phyloP scores from a whole-genome alignment of 2,329 filamentous ascomycete species.

The Diaporthe vexans region DNA sequence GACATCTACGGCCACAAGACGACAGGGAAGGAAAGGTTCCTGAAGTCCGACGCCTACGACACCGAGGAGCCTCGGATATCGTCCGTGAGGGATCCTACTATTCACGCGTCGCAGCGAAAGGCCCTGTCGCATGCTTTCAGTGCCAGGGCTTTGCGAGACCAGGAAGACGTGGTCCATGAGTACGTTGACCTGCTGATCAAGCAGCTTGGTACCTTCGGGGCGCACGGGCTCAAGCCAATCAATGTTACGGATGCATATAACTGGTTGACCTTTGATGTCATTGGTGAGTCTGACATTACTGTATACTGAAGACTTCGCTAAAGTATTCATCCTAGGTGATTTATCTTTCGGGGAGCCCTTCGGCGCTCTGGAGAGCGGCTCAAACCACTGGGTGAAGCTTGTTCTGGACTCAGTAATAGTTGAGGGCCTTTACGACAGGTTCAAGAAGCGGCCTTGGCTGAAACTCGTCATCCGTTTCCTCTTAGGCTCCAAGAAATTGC shows the following conservation, averaged over 20 bases:
- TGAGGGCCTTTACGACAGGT: background rate
- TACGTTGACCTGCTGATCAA: constrained; percentile 50
- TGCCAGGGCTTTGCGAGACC: constrained; percentile 46
- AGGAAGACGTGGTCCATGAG: constrained; percentile 49
- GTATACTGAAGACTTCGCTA: background rate
- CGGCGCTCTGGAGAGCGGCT: constrained; percentile 41
- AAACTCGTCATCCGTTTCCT: background rate
- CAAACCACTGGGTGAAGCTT: constrained; percentile 34
- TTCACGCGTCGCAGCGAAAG: constrained; percentile 48
- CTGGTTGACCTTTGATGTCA: constrained; percentile 50
- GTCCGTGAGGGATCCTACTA: constrained; percentile 47
- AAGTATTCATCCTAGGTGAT: constrained; percentile 45
- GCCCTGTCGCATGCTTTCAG: constrained; percentile 48
- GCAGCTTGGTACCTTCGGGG: constrained; percentile 43
- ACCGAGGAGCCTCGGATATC: constrained; percentile 46
- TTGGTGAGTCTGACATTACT: constrained; percentile 43
- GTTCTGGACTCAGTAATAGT: constrained; percentile 31
- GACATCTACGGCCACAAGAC: constrained; percentile 40
- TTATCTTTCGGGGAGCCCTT: constrained; percentile 43
- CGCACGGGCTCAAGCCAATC: constrained; percentile 35
- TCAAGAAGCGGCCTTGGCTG: constrained; percentile 1
- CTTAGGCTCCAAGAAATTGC: background rate
- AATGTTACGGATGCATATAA: constrained; percentile 45
- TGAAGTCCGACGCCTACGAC: constrained; percentile 51
- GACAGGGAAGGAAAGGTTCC: constrained; percentile 32